Evolutionary conservation across 2,329 filamentous ascomycete species (phyloP).

Genomic region (Periconia sp.): DNA sequence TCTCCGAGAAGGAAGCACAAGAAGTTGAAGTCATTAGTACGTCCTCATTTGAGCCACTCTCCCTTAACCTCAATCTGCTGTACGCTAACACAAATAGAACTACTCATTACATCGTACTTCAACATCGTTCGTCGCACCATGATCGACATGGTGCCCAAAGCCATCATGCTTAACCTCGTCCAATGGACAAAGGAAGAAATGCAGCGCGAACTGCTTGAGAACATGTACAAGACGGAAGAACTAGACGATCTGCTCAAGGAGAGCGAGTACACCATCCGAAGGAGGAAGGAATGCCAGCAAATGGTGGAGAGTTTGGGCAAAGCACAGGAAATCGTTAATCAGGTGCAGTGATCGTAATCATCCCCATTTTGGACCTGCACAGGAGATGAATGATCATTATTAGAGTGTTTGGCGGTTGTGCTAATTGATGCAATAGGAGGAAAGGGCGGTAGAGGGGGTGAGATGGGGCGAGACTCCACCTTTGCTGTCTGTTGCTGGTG

Average conservation of each 20-base stretch:
- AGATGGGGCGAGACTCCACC: too few relatives aligned
- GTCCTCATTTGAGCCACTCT: slow-evolving; percentile 44
- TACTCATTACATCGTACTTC: slow-evolving; percentile 95
- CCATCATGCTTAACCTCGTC: slow-evolving; percentile 96
- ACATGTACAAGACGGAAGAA: slow-evolving; percentile 92
- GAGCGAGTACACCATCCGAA: slow-evolving; percentile 92
- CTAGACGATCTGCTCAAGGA: slow-evolving; percentile 96
- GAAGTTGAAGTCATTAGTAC: slow-evolving; percentile 98
- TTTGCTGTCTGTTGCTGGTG: too few relatives aligned
- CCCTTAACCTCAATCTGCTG: not conserved
- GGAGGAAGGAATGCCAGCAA: slow-evolving; percentile 97
- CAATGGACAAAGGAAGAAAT: slow-evolving; percentile 98
- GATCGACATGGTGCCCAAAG: slow-evolving; percentile 99
- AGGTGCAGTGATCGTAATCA: slow-evolving; percentile 54
- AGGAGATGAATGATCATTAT: too few relatives aligned
- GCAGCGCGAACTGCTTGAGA: slow-evolving; percentile 94
- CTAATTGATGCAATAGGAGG: too few relatives aligned
- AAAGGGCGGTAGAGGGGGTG: too few relatives aligned
- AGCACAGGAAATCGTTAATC: slow-evolving; percentile 94
- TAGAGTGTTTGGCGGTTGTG: too few relatives aligned
- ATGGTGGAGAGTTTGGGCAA: slow-evolving; percentile 94
- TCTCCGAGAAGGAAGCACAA: slow-evolving; percentile 92
- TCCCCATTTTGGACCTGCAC: too few relatives aligned
- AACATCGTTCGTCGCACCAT: slow-evolving; percentile 98
- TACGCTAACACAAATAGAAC: slow-evolving; percentile 63